These are phyloP conservation scores for Pleodorina starrii DNA, from an alignment of 139 green algal species.

Conservation along the genomic window DNA sequence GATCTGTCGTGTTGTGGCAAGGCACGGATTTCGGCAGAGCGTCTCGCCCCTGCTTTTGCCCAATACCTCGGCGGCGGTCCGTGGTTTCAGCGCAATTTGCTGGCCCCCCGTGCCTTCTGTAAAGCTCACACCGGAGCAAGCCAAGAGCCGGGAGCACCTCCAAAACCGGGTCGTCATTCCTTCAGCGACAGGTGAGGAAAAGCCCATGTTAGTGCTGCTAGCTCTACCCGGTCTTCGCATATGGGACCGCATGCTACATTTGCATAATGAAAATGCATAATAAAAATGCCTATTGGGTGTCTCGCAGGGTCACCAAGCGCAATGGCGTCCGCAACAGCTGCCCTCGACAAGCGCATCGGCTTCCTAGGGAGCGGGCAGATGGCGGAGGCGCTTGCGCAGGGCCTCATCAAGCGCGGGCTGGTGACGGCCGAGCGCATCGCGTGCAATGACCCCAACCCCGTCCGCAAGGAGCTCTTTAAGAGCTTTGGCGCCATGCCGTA, in stretches of 20 bases:
- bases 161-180: slow-evolving; percentile 18
- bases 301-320: neutral
- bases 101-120: slow-evolving; percentile 3
- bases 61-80: slow-evolving; percentile 15
- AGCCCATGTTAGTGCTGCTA: neutral
- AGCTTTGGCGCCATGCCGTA: slow-evolving; percentile 69
- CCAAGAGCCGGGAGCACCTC: neutral
- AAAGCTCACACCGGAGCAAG: slow-evolving; percentile 17
- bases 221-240: no score
- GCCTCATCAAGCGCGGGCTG: slow-evolving; percentile 84
- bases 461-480: slow-evolving; percentile 83
- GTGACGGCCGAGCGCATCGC: slow-evolving; percentile 68
- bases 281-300: neutral
- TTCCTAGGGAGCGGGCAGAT: slow-evolving; percentile 87
- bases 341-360: slow-evolving; percentile 74
- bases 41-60: neutral
- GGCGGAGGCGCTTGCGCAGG: slow-evolving; percentile 92
- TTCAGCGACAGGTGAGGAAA: neutral
- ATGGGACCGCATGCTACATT: no score
- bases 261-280: no score
- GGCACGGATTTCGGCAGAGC: slow-evolving; percentile 12
- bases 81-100: slow-evolving; percentile 14
- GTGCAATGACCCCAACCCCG: slow-evolving; percentile 76
- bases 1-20: slow-evolving; percentile 33
- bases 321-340: neutral